These are phyloP conservation scores for Taphrina populina DNA, from an alignment of 1,139 yeast species.

Conservation along the genomic window DNA sequence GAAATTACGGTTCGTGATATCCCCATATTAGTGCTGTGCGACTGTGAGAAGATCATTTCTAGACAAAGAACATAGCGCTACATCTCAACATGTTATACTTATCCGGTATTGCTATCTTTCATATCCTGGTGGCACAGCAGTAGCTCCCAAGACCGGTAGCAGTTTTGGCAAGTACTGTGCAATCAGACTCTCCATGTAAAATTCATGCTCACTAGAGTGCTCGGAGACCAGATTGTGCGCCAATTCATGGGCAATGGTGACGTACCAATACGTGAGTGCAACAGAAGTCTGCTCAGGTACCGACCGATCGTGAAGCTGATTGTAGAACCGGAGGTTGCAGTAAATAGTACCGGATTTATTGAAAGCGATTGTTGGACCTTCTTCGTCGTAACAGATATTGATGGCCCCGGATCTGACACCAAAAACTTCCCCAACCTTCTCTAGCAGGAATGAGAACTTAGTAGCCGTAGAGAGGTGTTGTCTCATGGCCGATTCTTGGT, in stretches of 20 bases:
- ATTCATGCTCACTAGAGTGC: constrained; percentile 48
- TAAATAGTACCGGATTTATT: constrained; percentile 47
- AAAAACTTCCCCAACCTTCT: constrained; percentile 38
- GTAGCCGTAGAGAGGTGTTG: constrained; percentile 1
- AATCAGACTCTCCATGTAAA: constrained; percentile 42
- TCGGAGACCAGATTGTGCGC: constrained; percentile 47
- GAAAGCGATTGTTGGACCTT: constrained; percentile 45
- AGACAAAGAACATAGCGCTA: no score
- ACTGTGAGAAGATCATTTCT: no score
- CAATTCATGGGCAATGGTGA: constrained; percentile 49
- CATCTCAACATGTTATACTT: no score
- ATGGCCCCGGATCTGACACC: constrained; percentile 39
- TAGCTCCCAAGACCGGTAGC: constrained; percentile 7
- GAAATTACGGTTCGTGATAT: no score
- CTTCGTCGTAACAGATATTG: constrained; percentile 43
- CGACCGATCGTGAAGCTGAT: constrained; percentile 35
- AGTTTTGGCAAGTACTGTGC: constrained; percentile 7
- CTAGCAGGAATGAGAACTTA: constrained; percentile 34
- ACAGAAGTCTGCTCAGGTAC: neutral
- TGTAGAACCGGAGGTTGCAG: constrained; percentile 46
- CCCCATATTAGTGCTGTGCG: no score
- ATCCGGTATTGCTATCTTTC: no score
- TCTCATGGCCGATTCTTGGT: neutral
- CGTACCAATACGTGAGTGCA: constrained; percentile 43
- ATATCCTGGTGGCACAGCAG: neutral